These are phyloP conservation scores for Ogataea pilisensis DNA, from an alignment of 805 yeast species.

Conservation along the genomic window DNA sequence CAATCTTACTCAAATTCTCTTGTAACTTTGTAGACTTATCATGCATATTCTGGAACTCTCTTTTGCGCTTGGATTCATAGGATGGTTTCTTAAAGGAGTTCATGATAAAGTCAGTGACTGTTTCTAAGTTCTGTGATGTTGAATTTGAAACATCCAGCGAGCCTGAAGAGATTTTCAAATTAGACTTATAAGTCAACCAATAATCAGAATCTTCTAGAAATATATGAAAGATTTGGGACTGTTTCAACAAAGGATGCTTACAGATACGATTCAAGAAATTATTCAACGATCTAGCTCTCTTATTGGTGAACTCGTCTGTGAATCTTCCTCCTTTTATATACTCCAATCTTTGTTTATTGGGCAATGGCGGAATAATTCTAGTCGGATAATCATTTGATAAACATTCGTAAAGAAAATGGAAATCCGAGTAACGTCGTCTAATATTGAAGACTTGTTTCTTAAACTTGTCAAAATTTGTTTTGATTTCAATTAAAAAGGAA, in stretches of 20 bases:
- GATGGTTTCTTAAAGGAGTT: slow-evolving; percentile 84
- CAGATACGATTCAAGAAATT: slow-evolving; percentile 71
- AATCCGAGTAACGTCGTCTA: slow-evolving; percentile 84
- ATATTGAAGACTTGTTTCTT: slow-evolving; percentile 42
- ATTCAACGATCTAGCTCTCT: slow-evolving; percentile 75
- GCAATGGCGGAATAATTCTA: slow-evolving; percentile 86
- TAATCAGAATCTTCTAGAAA: slow-evolving; percentile 66
- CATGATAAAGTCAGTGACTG: slow-evolving; percentile 86
- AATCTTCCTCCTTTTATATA: slow-evolving; percentile 93
- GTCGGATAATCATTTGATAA: slow-evolving; percentile 78
- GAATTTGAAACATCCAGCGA: slow-evolving; percentile 19
- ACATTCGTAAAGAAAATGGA: slow-evolving; percentile 71
- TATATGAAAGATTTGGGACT: slow-evolving; percentile 64
- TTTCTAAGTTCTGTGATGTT: slow-evolving; percentile 46
- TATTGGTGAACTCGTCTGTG: slow-evolving; percentile 75
- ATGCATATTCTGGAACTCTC: slow-evolving; percentile 77
- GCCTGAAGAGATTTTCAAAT: slow-evolving; percentile 38
- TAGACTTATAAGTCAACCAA: slow-evolving; percentile 66
- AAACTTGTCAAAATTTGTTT: slow-evolving; percentile 59
- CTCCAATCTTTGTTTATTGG: slow-evolving; percentile 87
- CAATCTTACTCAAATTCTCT: slow-evolving; percentile 76
- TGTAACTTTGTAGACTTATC: slow-evolving; percentile 81
- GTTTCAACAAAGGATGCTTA: slow-evolving; percentile 66
- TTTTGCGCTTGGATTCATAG: slow-evolving; percentile 48
- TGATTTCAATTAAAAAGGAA: slow-evolving; percentile 63